Base-by-base conservation (phyloP, 129 eudicot species). In the Logfia minima region DNA sequence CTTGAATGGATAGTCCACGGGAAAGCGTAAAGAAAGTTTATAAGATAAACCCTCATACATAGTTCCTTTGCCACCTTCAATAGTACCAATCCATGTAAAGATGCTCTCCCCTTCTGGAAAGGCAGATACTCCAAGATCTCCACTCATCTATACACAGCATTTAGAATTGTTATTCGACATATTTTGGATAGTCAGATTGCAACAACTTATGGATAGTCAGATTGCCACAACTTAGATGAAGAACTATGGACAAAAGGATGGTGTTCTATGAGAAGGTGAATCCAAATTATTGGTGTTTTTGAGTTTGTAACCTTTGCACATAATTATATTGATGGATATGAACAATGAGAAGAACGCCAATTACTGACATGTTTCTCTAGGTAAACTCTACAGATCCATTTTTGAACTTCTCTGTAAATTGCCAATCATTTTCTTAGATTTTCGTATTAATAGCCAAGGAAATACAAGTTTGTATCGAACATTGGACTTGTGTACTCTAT, bases 31-130 rank as follows among this genome's bases (percentile, higher is more conserved):
- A 13, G 97, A 89, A 43, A 91, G 95, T 77, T 91, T 91, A 81
- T 83, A 91, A 26, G 92, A 83, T 78, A 89, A 85, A 61, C 92
- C 97, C 70, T 91, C 97, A 41, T 89, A 91, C 84, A 84, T 72
- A 34, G 95, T 89, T 84, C 95, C 97, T 82, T 87, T 91, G 64
- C 97, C 89, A 67, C 97, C 97, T 61, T 89, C 90, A 51, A 91
- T 91, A n/a, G 95, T 89, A 41, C 97, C 97, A 74, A 87, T 82
- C 97, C 97, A 91, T 7, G 83, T 79, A 76, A 92, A 89, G 63
- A 92, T 92, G 82, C 85, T 89, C 58, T 92, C 97, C n/a, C 96
- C 90, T 84, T 92, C 90, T 59, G 96, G 97, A 66, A 92, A 92
- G 9, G 96, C 97, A 53, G 97, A 89, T 71, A 92, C 90, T 75